A percentile compares a stretch with the other conserved stretches of the same genome.
phyloP scores from a whole-genome alignment of 768 basidiomycete species.

The Hygrocybe coccinea region DNA sequence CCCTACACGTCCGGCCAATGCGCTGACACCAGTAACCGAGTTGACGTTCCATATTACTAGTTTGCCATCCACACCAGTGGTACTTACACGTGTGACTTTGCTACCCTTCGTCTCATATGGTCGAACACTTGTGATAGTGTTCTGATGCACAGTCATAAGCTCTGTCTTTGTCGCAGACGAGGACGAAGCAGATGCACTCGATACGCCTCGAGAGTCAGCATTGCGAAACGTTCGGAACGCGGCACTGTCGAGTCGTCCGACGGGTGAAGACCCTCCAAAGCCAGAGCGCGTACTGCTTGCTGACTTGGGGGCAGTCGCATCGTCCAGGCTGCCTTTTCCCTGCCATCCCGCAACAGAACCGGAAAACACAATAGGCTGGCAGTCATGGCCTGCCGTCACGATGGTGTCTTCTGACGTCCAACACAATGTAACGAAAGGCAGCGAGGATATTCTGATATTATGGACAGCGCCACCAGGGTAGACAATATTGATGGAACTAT shows the following conservation, averaged over 20 bases:
- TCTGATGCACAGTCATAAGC: constrained; percentile 89
- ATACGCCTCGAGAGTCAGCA: constrained; percentile 77
- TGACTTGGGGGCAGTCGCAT: constrained; percentile 51
- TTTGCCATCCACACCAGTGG: constrained; percentile 89
- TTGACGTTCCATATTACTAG: constrained; percentile 87
- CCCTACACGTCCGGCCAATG: constrained; percentile 46
- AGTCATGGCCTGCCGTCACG: constrained; percentile 95
- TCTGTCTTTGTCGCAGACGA: constrained; percentile 55
- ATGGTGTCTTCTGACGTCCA: constrained; percentile 82
- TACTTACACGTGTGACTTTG: constrained; percentile 72
- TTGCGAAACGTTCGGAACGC: constrained; percentile 93
- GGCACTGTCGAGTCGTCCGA: constrained; percentile 82
- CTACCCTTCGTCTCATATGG: constrained; percentile 61
- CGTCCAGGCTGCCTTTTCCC: constrained; percentile 76
- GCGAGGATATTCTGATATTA: constrained; percentile 67
- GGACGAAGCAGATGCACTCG: constrained; percentile 8
- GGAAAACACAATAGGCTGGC: constrained; percentile 85
- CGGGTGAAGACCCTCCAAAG: constrained; percentile 40
- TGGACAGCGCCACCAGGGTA: constrained; percentile 75
- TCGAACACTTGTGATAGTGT: constrained; percentile 91
- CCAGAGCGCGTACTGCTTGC: constrained; percentile 41
- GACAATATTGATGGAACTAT: constrained; percentile 88
- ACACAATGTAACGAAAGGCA: constrained; percentile 80
- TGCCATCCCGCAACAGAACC: constrained; percentile 78
- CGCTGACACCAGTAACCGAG: constrained; percentile 39